A percentile compares a stretch with the other conserved stretches of the same genome.
Conservation (phyloP, 225 moss, liverwort and hornwort species). For the Marchantia paleacea region DNA sequence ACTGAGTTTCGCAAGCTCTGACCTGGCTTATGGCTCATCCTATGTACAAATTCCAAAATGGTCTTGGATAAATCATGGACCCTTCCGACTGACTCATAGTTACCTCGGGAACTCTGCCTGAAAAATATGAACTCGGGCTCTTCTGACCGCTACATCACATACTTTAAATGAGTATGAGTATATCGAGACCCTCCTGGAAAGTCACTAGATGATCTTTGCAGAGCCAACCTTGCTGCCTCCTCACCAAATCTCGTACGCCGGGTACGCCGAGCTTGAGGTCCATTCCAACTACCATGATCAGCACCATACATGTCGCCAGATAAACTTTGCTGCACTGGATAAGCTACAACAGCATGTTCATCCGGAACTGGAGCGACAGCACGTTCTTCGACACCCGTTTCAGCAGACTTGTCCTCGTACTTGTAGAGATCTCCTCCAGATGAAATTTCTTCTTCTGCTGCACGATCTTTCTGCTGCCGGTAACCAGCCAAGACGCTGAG, state of each 20-base stretch:
- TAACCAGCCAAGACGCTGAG: background rate
- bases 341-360: background rate
- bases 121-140: no score
- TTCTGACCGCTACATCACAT: no score
- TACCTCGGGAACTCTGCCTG: no score
- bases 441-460: no score
- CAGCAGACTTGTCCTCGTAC: background rate
- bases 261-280: background rate
- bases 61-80: no score
- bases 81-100: background rate
- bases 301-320: background rate
- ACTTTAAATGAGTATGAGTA: no score
- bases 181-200: background rate
- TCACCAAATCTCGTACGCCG: slow-evolving; percentile 9
- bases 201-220: background rate
- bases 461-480: background rate
- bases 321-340: background rate
- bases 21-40: no score
- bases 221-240: slow-evolving; percentile 7
- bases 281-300: background rate
- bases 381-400: background rate
- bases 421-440: no score
- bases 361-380: background rate
- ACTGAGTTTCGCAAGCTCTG: no score
- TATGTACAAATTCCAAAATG: no score